Percentiles rank a stretch among this genome's conserved stretches.
Conservation (phyloP, 768 basidiomycete genomes). For the Collybiopsis luxurians region DNA sequence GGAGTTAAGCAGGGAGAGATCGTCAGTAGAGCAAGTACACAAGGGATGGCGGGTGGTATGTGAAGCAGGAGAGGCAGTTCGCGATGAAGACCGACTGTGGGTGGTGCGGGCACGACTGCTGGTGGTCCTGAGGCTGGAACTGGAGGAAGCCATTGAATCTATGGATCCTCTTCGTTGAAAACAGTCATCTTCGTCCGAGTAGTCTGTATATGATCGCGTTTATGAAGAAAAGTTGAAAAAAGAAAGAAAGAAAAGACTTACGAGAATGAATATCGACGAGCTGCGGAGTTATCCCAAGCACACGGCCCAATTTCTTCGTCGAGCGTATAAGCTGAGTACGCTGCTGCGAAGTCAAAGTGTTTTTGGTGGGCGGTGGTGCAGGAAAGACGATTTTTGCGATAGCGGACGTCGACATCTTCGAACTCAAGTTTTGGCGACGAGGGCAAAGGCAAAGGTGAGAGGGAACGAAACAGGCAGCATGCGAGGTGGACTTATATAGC, state of each 20-base stretch:
- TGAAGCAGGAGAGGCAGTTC: slow-evolving; percentile 1
- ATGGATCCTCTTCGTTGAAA: slow-evolving; percentile 1
- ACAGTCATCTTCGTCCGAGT: neutral
- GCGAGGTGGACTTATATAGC: too few species aligned
- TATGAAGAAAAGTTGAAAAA: neutral
- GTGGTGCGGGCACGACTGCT: too few species aligned
- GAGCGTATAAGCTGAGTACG: slow-evolving; percentile 55
- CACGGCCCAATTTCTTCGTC: slow-evolving; percentile 55
- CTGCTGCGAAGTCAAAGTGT: slow-evolving; percentile 47
- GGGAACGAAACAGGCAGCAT: too few species aligned
- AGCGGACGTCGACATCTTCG: too few species aligned
- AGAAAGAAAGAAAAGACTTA: neutral
- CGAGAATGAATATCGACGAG: slow-evolving; percentile 40
- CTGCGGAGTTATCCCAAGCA: slow-evolving; percentile 60
- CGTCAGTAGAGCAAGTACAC: neutral
- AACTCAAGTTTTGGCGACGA: too few species aligned
- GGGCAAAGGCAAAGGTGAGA: too few species aligned
- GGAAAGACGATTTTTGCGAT: slow-evolving; percentile 41
- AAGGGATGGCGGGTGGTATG: neutral
- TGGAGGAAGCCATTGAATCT: neutral
- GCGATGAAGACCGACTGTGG: neutral
- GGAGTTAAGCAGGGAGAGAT: neutral
- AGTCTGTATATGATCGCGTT: neutral
- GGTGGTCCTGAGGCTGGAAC: neutral
- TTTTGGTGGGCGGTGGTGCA: slow-evolving; percentile 55